Percentiles rank a stretch among this genome's conserved stretches.
Evolutionary conservation across 192 early-diverging fungal genomes (phyloP).

Genomic region (Dimargaris xerosporica): DNA sequence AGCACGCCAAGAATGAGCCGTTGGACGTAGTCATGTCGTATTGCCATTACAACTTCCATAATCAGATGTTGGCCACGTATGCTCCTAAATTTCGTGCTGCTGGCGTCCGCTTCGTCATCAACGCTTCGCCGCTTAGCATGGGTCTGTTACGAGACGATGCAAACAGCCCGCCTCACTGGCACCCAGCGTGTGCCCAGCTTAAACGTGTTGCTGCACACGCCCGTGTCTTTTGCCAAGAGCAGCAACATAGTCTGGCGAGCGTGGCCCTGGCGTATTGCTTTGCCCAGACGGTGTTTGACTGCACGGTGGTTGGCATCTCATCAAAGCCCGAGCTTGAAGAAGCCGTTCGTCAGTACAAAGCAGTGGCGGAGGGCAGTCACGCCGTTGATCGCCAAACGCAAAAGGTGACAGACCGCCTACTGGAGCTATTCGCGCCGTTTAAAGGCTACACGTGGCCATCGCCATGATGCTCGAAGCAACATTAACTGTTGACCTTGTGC

Average conservation of each 20-base stretch:
- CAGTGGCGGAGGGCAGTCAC: constrained; percentile 10
- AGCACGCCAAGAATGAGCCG: constrained; percentile 33
- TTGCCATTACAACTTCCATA: constrained; percentile 54
- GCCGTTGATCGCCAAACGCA: constrained; percentile 13
- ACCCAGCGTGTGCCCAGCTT: constrained; percentile 41
- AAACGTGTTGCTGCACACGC: constrained; percentile 32
- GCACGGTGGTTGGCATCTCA: constrained; percentile 24
- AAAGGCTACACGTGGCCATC: constrained; percentile 24
- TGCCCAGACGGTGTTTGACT: constrained; percentile 14
- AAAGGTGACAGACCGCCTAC: constrained; percentile 14
- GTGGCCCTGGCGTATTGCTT: constrained; percentile 34
- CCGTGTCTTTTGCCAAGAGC: constrained; percentile 20
- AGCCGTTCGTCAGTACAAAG: too few species aligned
- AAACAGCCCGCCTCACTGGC: constrained; percentile 43
- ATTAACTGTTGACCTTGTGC: neutral
- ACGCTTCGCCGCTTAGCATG: constrained; percentile 59
- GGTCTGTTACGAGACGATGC: constrained; percentile 36
- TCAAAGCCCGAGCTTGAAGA: constrained; percentile 16
- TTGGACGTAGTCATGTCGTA: constrained; percentile 52
- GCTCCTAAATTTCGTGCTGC: constrained; percentile 30
- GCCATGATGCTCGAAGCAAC: constrained; percentile 2
- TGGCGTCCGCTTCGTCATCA: constrained; percentile 42
- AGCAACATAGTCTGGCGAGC: constrained; percentile 29
- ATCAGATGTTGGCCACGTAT: constrained; percentile 34
- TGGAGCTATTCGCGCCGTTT: constrained; percentile 19